A percentile compares a stretch with the other conserved stretches of the same genome.
These are phyloP conservation scores for Apiosordaria backusii DNA, from an alignment of 495 filamentous ascomycete species.

Conservation along the genomic window DNA sequence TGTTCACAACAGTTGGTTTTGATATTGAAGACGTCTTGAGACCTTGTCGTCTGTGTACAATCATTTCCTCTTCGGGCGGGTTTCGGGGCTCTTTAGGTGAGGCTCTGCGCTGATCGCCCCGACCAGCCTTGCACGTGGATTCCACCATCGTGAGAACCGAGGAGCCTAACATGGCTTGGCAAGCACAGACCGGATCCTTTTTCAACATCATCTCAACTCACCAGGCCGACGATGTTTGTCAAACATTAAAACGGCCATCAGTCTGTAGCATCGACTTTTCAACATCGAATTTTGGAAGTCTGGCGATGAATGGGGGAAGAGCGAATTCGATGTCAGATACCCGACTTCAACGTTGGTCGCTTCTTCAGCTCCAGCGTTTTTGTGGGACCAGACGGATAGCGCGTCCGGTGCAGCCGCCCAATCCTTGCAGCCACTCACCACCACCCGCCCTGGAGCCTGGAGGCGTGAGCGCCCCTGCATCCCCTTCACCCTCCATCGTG, in stretches of 20 bases:
- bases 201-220: background rate
- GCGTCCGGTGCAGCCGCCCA: background rate
- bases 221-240: background rate
- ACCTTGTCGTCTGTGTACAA: too few species aligned
- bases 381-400: background rate
- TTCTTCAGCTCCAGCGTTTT: background rate
- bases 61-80: too few species aligned
- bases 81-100: background rate
- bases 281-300: background rate
- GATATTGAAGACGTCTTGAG: too few species aligned
- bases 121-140: background rate
- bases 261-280: background rate
- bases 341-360: background rate
- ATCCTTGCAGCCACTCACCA: background rate
- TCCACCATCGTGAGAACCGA: background rate
- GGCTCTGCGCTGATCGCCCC: constrained; percentile 18
- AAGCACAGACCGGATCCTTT: constrained; percentile 8
- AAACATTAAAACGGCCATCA: background rate
- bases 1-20: background rate
- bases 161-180: background rate
- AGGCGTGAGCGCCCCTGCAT: background rate
- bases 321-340: background rate
- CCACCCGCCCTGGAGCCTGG: background rate
- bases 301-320: background rate
- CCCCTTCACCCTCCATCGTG: background rate